Conservation (phyloP, 2,329 filamentous ascomycete species). For the Penicillium sp. region DNA sequence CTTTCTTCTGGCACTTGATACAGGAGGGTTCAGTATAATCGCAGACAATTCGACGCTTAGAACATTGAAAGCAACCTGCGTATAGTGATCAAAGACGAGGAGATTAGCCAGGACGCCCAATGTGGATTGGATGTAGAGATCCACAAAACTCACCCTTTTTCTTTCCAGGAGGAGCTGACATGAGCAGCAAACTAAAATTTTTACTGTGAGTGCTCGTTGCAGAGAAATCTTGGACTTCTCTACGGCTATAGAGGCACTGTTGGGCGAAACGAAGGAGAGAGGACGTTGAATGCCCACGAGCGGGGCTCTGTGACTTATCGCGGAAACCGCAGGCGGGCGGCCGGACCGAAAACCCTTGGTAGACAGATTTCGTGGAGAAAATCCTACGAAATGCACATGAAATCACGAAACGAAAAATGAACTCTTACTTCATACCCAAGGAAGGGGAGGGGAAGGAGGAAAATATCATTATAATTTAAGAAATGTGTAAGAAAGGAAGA, state of each 20-base stretch:
- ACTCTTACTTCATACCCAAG: no score
- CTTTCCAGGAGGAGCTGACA: background rate
- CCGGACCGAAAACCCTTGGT: background rate
- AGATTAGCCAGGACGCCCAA: background rate
- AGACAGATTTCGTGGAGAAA: no score
- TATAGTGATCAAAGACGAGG: background rate
- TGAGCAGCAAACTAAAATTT: background rate
- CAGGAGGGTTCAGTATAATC: slow-evolving; percentile 39
- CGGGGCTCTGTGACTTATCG: background rate
- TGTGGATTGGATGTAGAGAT: background rate
- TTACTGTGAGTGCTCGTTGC: background rate
- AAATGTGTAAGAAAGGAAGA: no score
- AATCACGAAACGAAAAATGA: no score
- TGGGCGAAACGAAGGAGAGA: background rate
- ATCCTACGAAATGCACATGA: no score
- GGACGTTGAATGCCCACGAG: background rate
- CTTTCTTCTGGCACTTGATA: slow-evolving; percentile 37
- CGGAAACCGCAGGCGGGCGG: background rate
- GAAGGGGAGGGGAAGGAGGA: no score
- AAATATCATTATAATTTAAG: no score
- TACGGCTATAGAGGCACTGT: no score
- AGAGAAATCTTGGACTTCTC: background rate
- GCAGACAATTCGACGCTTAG: slow-evolving; percentile 42
- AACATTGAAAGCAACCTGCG: slow-evolving; percentile 43
- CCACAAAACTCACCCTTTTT: background rate